Base-by-base conservation (phyloP, 495 filamentous ascomycete genomes). In the Penicillium goetzii region DNA sequence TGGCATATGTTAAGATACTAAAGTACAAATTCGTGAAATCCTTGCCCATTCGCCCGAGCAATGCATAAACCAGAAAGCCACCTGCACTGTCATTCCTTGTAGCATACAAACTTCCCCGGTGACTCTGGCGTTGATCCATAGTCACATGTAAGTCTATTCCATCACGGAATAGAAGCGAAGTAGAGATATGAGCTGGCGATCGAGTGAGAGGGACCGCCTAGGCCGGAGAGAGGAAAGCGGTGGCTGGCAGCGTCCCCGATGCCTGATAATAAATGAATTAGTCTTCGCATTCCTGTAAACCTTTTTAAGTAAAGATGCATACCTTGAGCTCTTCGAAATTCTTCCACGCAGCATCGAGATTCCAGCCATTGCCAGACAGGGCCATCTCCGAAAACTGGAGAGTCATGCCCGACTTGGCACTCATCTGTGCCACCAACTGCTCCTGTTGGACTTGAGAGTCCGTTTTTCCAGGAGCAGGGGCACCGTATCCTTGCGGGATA, bases 371-470 rank as follows among this genome's bases (percentile, higher is more conserved):
- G 61, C 89, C 84, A 0, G 83, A 80, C 6, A 95, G 78, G 65
- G 91, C 93, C 73, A 90, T 78, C 64, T 87, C 81, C 3, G 92
- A 88, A 67, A 86, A 94, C 58, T 88, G 80, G 10, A 87, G 69
- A 1, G 84, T 93, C 89, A 95, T 89, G 36, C 85, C 83, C 2
- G 91, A 92, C 51, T 81, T 83, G 50, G 80, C 82, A 63, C 85
- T 88, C 63, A 95, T 76, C 68, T 91, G 85, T 51, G 82, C 70
- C 8, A 91, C 77, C 72, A 92, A 78, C 58, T 85, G 79, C 72
- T 90, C 88, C 59, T 86, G 83, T 54, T 83, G 81, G 45, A 79
- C 74, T 64, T 82, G 82, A 49, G 74, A 60, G 53, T 79, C 67
- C 56, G 72, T 61, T 65, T 84, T 76, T 26, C 80, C 69, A 54